Percentiles rank a stretch among this genome's conserved stretches.
phyloP scores from a whole-genome alignment of 768 basidiomycete genomes.

The Pleurotus salmoneostramineus region DNA sequence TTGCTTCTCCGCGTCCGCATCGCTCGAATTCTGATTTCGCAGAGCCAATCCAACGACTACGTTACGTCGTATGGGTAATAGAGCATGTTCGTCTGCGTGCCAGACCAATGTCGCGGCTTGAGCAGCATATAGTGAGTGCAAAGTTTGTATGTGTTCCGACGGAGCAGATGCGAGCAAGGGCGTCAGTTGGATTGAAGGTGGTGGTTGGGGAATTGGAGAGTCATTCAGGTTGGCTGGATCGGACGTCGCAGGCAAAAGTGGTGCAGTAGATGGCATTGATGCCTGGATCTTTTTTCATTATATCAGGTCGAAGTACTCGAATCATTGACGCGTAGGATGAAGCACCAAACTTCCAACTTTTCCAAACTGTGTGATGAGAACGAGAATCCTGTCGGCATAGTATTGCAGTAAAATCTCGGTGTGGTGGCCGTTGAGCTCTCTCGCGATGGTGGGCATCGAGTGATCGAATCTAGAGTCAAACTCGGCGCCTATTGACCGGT shows the following conservation, averaged over 20 bases:
- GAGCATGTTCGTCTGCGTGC: constrained; percentile 39
- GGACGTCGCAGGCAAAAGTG: constrained; percentile 37
- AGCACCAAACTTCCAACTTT: constrained; percentile 86
- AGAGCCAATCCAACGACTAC: constrained; percentile 79
- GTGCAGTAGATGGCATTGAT: constrained; percentile 61
- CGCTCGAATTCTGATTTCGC: constrained; percentile 19
- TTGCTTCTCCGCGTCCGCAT: constrained; percentile 33
- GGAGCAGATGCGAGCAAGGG: constrained; percentile 75
- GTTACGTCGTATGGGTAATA: constrained; percentile 44
- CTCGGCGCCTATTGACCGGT: background rate
- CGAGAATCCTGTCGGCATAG: constrained; percentile 76
- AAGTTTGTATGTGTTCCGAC: constrained; percentile 60
- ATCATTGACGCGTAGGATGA: constrained; percentile 6
- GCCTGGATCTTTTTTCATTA: constrained; percentile 65
- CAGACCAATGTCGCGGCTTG: constrained; percentile 87
- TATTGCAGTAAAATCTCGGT: constrained; percentile 79
- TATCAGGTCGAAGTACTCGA: background rate
- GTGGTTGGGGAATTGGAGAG: constrained; percentile 49
- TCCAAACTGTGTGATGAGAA: constrained; percentile 87
- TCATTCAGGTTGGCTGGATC: constrained; percentile 30
- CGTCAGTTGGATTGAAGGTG: constrained; percentile 70
- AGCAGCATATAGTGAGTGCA: constrained; percentile 79
- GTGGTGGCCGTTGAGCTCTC: constrained; percentile 46
- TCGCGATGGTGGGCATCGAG: constrained; percentile 45
- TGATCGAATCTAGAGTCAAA: constrained; percentile 6